phyloP scores from a whole-genome alignment of 2,329 filamentous ascomycete genomes.

The Uncinocarpus reesii region DNA sequence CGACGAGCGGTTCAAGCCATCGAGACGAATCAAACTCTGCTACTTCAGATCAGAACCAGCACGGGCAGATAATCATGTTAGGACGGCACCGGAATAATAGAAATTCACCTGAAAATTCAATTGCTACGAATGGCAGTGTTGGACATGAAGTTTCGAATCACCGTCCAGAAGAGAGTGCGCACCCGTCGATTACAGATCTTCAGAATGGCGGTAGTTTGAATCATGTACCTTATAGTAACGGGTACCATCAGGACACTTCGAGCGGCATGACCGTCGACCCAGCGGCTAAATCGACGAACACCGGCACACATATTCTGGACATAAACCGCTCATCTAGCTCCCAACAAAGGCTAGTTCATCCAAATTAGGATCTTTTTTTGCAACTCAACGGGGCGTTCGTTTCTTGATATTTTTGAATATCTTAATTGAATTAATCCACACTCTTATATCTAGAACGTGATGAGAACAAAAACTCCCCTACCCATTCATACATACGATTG shows the following conservation, averaged over 20 bases:
- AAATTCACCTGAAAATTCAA: slow-evolving; percentile 8
- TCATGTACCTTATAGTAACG: slow-evolving; percentile 2
- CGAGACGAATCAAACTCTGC: slow-evolving; percentile 6
- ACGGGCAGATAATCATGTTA: slow-evolving; percentile 4
- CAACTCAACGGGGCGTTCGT: too few relatives aligned
- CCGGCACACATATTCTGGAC: slow-evolving; percentile 4
- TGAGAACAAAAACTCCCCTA: too few relatives aligned
- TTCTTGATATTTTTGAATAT: too few relatives aligned
- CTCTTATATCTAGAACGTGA: too few relatives aligned
- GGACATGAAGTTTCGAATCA: not conserved
- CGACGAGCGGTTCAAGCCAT: slow-evolving; percentile 3
- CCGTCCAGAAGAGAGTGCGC: not conserved
- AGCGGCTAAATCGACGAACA: not conserved
- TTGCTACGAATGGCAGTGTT: slow-evolving; percentile 2
- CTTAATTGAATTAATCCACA: too few relatives aligned
- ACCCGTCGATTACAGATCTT: not conserved
- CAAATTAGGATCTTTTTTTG: too few relatives aligned
- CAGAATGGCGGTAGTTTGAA: not conserved
- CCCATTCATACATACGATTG: not conserved
- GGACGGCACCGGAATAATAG: slow-evolving; percentile 3
- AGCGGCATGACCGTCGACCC: slow-evolving; percentile 1
- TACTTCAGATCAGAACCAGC: slow-evolving; percentile 5
- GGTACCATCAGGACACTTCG: slow-evolving; percentile 8
- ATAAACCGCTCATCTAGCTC: not conserved
- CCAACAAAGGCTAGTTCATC: not conserved